Conservation (phyloP, 306 rosid genomes). For the Acmispon strigosus region DNA sequence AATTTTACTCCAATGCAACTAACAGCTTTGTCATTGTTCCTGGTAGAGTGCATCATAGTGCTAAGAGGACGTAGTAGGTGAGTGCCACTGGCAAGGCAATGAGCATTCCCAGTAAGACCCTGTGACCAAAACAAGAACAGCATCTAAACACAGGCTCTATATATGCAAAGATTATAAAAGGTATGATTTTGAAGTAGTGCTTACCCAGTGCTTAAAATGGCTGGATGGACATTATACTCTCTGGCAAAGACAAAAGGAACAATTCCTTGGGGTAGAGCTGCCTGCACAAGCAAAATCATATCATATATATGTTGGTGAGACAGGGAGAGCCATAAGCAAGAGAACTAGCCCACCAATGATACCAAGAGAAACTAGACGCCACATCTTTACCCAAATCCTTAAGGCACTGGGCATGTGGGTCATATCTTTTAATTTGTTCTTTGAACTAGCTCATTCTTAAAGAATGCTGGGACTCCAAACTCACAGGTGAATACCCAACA, state of each 20-base stretch:
- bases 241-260: conserved; percentile 94
- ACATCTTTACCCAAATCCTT: no score
- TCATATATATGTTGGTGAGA: not conserved
- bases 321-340: no score
- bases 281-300: conserved; percentile 43
- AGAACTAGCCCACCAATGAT: no score
- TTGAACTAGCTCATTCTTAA: no score
- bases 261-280: conserved; percentile 94
- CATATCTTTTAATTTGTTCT: no score
- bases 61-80: conserved; percentile 67
- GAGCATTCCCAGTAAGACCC: conserved; percentile 85
- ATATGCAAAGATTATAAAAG: not conserved
- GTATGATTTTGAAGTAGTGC: conserved; percentile 9
- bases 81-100: conserved; percentile 79
- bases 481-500: no score
- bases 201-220: conserved; percentile 83
- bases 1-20: not conserved
- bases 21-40: not conserved
- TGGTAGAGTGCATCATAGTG: conserved; percentile 30
- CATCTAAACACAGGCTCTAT: conserved; percentile 11
- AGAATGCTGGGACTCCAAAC: no score
- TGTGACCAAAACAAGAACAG: conserved; percentile 37
- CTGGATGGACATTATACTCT: conserved; percentile 80
- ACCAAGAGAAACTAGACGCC: no score
- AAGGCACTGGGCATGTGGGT: no score